These are phyloP conservation scores for Cercophora newfieldiana DNA, from an alignment of 495 filamentous ascomycete species.

Conservation along the genomic window DNA sequence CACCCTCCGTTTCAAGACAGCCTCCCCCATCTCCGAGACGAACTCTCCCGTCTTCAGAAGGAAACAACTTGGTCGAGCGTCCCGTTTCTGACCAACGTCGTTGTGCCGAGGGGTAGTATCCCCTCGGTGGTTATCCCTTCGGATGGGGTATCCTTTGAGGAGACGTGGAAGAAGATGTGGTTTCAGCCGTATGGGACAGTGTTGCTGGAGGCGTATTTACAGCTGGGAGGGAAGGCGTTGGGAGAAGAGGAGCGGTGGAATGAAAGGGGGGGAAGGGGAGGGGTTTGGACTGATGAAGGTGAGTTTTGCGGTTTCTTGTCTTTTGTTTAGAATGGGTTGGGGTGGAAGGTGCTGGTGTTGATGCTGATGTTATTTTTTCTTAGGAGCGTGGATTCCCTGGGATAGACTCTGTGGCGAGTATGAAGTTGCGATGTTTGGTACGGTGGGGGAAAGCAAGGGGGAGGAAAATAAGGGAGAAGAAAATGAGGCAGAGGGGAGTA, in stretches of 20 bases:
- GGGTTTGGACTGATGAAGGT: constrained; percentile 18
- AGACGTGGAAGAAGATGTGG: constrained; percentile 17
- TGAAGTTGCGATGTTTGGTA: neutral
- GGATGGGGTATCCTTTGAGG: neutral
- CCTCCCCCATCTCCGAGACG: neutral
- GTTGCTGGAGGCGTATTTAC: neutral
- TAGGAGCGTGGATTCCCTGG: constrained; percentile 7
- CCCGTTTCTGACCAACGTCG: constrained; percentile 12
- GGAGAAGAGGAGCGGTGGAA: constrained; percentile 9
- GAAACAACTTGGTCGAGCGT: constrained; percentile 3
- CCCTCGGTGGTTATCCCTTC: constrained; percentile 4
- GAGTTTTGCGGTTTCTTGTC: constrained; percentile 10
- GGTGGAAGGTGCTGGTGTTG: neutral
- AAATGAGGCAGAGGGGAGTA: neutral
- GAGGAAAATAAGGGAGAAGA: neutral
- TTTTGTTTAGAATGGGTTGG: neutral
- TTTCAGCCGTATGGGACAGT: constrained; percentile 1
- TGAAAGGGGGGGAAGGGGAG: constrained; percentile 15
- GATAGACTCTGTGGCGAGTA: neutral
- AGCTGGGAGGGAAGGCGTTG: neutral
- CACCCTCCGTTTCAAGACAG: neutral
- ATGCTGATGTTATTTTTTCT: neutral
- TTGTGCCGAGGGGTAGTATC: constrained; percentile 15
- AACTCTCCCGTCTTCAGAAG: neutral
- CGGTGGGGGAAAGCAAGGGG: neutral